These are phyloP conservation scores for Plasmodium reichenowi DNA, from an alignment of 169 alveolate genomes.

Conservation along the genomic window DNA sequence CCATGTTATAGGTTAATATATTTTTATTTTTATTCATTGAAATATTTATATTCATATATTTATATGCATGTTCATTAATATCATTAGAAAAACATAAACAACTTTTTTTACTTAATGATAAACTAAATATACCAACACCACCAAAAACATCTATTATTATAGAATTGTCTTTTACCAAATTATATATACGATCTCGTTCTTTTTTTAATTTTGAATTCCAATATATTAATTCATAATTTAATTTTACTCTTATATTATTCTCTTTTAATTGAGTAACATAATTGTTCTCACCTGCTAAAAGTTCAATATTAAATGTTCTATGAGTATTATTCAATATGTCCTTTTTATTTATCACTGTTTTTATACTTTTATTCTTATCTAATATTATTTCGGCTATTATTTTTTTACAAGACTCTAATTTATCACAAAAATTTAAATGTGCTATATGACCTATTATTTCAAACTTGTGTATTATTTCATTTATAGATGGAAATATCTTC, in stretches of 20 bases:
- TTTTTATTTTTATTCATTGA: conserved; percentile 84
- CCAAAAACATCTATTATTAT: conserved; percentile 90
- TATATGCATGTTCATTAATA: conserved; percentile 87
- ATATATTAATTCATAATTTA: conserved; percentile 85
- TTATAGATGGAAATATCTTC: conserved; percentile 79
- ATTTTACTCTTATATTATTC: conserved; percentile 80
- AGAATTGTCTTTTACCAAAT: conserved; percentile 22
- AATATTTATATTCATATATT: conserved; percentile 86
- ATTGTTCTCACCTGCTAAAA: conserved; percentile 90
- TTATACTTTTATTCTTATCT: conserved; percentile 90
- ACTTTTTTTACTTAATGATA: conserved; percentile 90
- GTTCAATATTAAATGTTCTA: conserved; percentile 91
- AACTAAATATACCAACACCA: conserved; percentile 93
- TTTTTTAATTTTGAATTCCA: conserved; percentile 90
- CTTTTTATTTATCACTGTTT: conserved; percentile 90
- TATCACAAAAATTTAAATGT: conserved; percentile 89
- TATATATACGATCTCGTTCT: conserved; percentile 76
- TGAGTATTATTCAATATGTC: conserved; percentile 87
- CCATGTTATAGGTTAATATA: conserved; percentile 84
- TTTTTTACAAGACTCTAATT: conserved; percentile 86
- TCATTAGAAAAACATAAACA: conserved; percentile 91
- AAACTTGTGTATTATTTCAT: conserved; percentile 88
- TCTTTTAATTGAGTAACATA: conserved; percentile 87
- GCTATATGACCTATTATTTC: conserved; percentile 94
- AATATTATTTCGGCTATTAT: conserved; percentile 89